Conservation (phyloP, 116 monocot species). For the Phalaenopsis hybrid region DNA sequence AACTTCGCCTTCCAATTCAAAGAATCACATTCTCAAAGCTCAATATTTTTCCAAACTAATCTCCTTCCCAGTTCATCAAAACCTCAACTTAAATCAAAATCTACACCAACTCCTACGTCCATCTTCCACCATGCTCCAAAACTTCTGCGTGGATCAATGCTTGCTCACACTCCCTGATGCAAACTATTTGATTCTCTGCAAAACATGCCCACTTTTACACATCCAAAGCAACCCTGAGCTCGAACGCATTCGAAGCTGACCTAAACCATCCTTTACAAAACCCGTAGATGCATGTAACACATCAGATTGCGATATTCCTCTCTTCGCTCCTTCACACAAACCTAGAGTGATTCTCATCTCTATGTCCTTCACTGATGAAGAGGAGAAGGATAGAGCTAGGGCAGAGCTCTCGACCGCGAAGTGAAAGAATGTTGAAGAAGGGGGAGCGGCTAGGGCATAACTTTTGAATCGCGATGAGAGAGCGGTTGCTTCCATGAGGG, state of each 20-base stretch:
- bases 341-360: constrained; percentile 17
- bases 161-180: constrained; percentile 3
- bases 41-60: not conserved
- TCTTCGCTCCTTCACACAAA: constrained; percentile 27
- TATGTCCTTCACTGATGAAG: constrained; percentile 20
- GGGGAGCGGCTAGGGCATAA: too few relatives aligned
- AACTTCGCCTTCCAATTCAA: too few relatives aligned
- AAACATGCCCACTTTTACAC: too few relatives aligned
- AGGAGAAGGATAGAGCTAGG: too few relatives aligned
- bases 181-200: too few relatives aligned
- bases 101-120: not conserved
- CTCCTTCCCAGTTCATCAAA: not conserved
- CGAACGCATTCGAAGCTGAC: constrained; percentile 26
- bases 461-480: too few relatives aligned
- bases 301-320: constrained; percentile 43
- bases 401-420: too few relatives aligned
- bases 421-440: too few relatives aligned
- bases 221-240: too few relatives aligned
- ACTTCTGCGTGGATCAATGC: constrained; percentile 10
- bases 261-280: constrained; percentile 27
- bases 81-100: not conserved
- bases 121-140: not conserved
- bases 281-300: constrained; percentile 37
- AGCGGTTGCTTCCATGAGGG: too few relatives aligned
- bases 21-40: too few relatives aligned